Conservation (phyloP, 2,329 filamentous ascomycete species). For the Botryotinia calthae region DNA sequence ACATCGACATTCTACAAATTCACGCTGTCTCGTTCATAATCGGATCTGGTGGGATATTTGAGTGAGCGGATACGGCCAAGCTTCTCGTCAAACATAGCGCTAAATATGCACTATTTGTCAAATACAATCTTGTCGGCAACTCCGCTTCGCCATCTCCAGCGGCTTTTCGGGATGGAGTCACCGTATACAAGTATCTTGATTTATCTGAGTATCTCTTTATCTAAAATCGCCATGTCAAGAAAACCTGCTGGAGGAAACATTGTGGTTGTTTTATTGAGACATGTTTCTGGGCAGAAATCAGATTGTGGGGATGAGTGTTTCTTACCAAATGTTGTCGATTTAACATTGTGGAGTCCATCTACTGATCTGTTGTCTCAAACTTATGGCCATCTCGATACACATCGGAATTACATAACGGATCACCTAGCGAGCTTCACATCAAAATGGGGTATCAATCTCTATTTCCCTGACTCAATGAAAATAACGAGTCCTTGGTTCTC, state of each 20-base stretch:
- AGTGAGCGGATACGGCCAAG: slow-evolving; percentile 39
- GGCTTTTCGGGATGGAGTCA: slow-evolving; percentile 48
- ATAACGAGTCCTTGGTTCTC: slow-evolving; percentile 42
- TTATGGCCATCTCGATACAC: slow-evolving; percentile 34
- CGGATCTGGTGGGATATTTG: slow-evolving; percentile 42
- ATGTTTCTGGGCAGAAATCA: slow-evolving; percentile 40
- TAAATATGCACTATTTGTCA: slow-evolving; percentile 44
- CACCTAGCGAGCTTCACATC: slow-evolving; percentile 42
- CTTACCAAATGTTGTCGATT: slow-evolving; percentile 37
- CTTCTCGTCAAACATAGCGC: slow-evolving; percentile 40
- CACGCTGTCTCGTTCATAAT: slow-evolving; percentile 49
- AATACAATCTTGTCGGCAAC: slow-evolving; percentile 48
- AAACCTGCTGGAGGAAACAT: slow-evolving; percentile 51
- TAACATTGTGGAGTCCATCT: slow-evolving; percentile 45
- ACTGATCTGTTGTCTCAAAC: slow-evolving; percentile 37
- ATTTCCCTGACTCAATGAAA: slow-evolving; percentile 31
- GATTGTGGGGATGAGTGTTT: not conserved
- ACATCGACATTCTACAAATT: slow-evolving; percentile 44
- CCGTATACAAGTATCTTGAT: slow-evolving; percentile 46
- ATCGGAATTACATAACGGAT: slow-evolving; percentile 39
- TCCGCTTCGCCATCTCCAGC: slow-evolving; percentile 48
- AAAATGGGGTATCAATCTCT: slow-evolving; percentile 44
- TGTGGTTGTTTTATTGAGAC: slow-evolving; percentile 45
- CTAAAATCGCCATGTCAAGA: slow-evolving; percentile 45
- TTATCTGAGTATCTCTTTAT: slow-evolving; percentile 41